Evolutionary conservation across 2,329 filamentous ascomycete genomes (phyloP).

Genomic region (Colletotrichum godetiae): DNA sequence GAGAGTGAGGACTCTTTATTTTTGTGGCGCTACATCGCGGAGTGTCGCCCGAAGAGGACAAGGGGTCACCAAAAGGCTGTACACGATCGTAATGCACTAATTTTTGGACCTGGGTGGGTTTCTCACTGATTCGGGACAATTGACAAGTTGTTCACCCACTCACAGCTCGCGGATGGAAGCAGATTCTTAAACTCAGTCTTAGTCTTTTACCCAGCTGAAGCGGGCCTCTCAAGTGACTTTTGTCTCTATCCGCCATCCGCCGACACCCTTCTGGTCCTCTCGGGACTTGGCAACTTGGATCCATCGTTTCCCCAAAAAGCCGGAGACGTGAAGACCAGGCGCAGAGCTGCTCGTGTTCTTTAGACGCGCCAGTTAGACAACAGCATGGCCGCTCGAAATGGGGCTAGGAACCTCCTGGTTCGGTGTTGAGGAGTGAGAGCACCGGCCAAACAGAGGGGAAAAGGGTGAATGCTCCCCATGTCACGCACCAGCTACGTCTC

Average conservation of each 20-base stretch:
- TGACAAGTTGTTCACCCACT: background rate
- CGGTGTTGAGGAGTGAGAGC: constrained; percentile 8
- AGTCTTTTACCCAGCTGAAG: background rate
- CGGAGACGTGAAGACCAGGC: background rate
- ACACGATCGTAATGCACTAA: background rate
- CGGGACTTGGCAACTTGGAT: background rate
- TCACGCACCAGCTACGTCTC: background rate
- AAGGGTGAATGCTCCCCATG: background rate
- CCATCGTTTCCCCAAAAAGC: background rate
- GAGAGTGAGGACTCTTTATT: background rate
- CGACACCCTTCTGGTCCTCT: background rate
- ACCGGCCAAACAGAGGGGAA: constrained; percentile 1
- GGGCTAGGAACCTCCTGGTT: background rate
- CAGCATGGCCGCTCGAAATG: constrained; percentile 13
- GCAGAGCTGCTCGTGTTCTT: background rate
- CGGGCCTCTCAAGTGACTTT: constrained; percentile 15
- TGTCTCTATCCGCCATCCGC: background rate
- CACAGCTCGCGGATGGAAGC: background rate
- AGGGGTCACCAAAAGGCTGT: background rate
- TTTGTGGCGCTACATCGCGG: constrained; percentile 11
- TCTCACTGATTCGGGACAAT: background rate
- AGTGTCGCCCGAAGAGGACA: constrained; percentile 21
- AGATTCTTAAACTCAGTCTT: background rate
- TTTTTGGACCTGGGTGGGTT: constrained; percentile 2
- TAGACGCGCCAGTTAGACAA: constrained; percentile 27